Evolutionary conservation across 495 filamentous ascomycete genomes (phyloP).

Genomic region (Choiromyces venosus): DNA sequence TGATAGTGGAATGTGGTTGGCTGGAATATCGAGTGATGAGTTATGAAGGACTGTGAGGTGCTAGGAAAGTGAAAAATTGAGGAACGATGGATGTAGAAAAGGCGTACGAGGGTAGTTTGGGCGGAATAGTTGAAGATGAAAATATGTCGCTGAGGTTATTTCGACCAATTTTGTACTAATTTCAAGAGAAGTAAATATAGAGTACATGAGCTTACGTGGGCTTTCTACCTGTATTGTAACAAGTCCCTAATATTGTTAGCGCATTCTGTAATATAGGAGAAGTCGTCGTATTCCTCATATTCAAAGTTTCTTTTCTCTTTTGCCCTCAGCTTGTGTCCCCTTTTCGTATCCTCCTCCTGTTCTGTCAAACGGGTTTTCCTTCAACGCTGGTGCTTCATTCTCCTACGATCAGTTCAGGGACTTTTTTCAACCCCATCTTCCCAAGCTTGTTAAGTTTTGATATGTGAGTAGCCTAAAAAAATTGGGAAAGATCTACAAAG

Average conservation of each 20-base stretch:
- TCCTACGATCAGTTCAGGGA: background rate
- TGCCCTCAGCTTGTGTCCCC: background rate
- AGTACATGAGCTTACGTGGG: background rate
- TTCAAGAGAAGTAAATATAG: background rate
- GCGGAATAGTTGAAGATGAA: background rate
- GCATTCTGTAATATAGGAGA: background rate
- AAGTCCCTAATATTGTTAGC: background rate
- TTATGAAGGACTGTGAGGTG: background rate
- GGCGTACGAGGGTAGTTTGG: background rate
- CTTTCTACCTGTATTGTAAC: background rate
- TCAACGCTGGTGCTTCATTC: background rate
- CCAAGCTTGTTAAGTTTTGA: too few species aligned
- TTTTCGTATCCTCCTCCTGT: background rate
- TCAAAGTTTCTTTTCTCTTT: background rate
- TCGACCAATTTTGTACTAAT: background rate
- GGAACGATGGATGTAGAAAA: background rate
- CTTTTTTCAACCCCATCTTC: background rate
- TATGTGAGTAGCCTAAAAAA: background rate
- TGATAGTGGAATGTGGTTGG: background rate
- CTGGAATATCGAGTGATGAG: background rate
- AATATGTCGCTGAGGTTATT: background rate
- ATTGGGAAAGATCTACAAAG: background rate
- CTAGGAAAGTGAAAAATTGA: background rate
- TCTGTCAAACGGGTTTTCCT: background rate
- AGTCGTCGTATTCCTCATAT: background rate